These are phyloP conservation scores for Phalaenopsis hybrid DNA, from an alignment of 116 monocot species.

Conservation along the genomic window DNA sequence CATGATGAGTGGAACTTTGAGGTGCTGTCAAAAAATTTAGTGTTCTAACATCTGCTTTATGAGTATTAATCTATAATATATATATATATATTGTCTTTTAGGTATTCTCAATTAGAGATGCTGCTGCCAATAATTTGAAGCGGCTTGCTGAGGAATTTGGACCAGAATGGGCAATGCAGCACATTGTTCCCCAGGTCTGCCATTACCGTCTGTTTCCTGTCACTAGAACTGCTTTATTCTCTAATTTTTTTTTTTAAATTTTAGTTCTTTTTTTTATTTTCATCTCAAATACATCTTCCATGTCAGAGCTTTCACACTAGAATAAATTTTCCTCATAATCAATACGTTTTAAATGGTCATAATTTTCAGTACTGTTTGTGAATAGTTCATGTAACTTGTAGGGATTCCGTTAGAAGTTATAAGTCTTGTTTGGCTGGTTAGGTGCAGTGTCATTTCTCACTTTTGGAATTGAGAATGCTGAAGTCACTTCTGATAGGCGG, in stretches of 20 bases:
- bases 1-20: background rate
- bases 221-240: background rate
- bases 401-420: background rate
- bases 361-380: background rate
- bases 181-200: constrained; percentile 44
- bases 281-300: background rate
- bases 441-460: background rate
- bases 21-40: background rate
- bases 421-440: background rate
- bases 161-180: constrained; percentile 49
- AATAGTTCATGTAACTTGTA: background rate
- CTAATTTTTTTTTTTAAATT: background rate
- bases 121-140: constrained; percentile 51
- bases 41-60: background rate
- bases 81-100: background rate
- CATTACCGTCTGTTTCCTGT: background rate
- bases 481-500: too few relatives aligned
- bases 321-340: background rate
- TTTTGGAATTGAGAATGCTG: background rate
- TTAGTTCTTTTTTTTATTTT: background rate
- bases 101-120: constrained; percentile 46
- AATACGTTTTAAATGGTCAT: background rate
- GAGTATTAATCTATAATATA: background rate
- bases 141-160: constrained; percentile 54
- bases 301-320: background rate